Percentiles rank a stretch among this genome's conserved stretches.
Evolutionary conservation across 768 basidiomycete species (phyloP).

Genomic region (Mycena epipterygia): DNA sequence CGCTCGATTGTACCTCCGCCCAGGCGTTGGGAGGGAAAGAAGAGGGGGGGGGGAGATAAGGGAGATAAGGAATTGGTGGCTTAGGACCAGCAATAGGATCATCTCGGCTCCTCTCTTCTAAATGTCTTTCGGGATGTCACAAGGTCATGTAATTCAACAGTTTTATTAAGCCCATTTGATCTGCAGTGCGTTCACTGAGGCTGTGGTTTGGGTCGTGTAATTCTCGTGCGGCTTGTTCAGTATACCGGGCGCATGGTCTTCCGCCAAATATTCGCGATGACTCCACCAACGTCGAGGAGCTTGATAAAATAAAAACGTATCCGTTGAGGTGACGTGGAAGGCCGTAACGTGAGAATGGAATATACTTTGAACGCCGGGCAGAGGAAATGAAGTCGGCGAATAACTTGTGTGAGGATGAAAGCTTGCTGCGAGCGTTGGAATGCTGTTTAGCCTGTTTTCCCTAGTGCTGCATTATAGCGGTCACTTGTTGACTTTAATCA

Average conservation of each 20-base stretch:
- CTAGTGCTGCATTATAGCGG: too few species aligned
- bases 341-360: too few species aligned
- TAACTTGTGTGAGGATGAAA: too few species aligned
- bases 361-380: too few species aligned
- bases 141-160: background rate
- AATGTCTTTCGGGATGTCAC: background rate
- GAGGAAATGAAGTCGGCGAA: too few species aligned
- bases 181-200: background rate
- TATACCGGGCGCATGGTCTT: too few species aligned
- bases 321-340: too few species aligned
- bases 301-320: too few species aligned
- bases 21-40: background rate
- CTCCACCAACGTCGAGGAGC: background rate
- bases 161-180: background rate
- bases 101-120: background rate
- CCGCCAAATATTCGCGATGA: background rate
- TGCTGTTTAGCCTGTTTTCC: too few species aligned
- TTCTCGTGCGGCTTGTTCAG: too few species aligned
- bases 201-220: background rate
- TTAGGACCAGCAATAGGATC: background rate
- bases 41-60: background rate
- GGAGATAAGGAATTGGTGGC: constrained; percentile 1
- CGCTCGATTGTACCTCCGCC: background rate
- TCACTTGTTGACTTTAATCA: too few species aligned
- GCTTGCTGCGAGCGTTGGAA: too few species aligned